These are phyloP conservation scores for Halophytophthora polymorphica DNA, from an alignment of 352 stramenopile species.

Conservation along the genomic window DNA sequence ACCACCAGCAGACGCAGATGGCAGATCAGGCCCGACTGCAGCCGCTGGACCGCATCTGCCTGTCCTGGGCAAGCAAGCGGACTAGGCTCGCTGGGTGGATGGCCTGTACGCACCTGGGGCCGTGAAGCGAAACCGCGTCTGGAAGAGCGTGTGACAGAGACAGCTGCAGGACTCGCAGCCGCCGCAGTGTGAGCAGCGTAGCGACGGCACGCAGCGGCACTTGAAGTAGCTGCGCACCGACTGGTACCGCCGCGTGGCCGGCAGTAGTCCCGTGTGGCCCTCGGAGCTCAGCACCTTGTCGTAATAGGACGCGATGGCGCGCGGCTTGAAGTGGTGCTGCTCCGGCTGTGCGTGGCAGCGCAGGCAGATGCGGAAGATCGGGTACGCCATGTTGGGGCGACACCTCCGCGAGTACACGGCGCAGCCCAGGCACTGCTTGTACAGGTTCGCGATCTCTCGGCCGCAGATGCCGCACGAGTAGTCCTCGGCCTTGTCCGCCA, in stretches of 20 bases:
- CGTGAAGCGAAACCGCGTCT: conserved; percentile 78
- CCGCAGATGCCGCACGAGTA: conserved; percentile 68
- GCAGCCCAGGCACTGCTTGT: conserved; percentile 84
- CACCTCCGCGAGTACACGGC: conserved; percentile 56
- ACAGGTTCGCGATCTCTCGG: conserved; percentile 80
- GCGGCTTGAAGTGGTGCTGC: conserved; percentile 75
- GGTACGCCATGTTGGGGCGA: conserved; percentile 63
- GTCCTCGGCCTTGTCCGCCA: conserved; percentile 28
- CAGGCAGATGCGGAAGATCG: conserved; percentile 65
- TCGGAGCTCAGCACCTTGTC: conserved; percentile 70
- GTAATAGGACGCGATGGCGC: conserved; percentile 50
- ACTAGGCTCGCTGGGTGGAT: background rate
- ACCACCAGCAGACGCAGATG: conserved; percentile 3
- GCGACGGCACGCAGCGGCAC: conserved; percentile 56
- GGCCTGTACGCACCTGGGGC: conserved; percentile 51
- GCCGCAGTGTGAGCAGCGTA: conserved; percentile 66
- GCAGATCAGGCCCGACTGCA: background rate
- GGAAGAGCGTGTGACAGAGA: conserved; percentile 84
- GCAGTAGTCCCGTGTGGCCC: conserved; percentile 66
- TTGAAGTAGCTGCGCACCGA: conserved; percentile 69
- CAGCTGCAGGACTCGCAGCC: conserved; percentile 81
- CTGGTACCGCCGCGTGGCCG: conserved; percentile 61
- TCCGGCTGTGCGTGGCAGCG: conserved; percentile 69
- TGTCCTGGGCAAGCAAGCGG: background rate
- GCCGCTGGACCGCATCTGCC: background rate